Conservation (phyloP, 164 flowering plant species). For the Liriodendron chinense region DNA sequence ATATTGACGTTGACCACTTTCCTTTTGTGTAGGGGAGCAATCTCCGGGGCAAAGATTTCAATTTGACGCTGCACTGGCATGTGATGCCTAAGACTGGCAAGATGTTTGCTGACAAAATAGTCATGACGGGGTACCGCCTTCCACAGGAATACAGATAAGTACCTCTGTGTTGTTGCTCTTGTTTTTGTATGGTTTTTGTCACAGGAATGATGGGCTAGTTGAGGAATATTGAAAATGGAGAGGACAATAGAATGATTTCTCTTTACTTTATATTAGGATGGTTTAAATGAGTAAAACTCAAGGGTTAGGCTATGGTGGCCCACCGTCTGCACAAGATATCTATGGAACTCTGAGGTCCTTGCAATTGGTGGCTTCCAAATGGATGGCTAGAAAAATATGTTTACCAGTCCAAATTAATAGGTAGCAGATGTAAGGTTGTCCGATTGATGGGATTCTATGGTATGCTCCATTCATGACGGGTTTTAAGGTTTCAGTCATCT, state of each 20-base stretch:
- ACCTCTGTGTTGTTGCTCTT: background rate
- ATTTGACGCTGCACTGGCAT: conserved; percentile 88
- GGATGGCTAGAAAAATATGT: too few species aligned
- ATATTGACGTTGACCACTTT: background rate
- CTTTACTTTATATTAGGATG: background rate
- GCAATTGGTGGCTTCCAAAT: too few species aligned
- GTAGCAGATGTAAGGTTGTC: too few species aligned
- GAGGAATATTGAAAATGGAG: background rate
- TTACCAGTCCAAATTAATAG: too few species aligned
- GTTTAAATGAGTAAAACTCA: background rate
- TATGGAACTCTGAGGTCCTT: too few species aligned
- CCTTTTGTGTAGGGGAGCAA: conserved; percentile 59
- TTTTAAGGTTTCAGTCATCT: too few species aligned
- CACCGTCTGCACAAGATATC: too few species aligned
- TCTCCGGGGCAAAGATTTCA: conserved; percentile 71
- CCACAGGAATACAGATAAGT: conserved; percentile 69
- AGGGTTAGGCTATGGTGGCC: background rate
- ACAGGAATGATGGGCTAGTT: background rate
- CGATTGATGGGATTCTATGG: too few species aligned
- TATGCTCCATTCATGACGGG: too few species aligned
- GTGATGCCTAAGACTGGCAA: conserved; percentile 98
- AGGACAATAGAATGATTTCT: background rate
- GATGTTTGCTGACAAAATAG: conserved; percentile 83
- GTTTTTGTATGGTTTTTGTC: background rate
- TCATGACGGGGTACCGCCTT: conserved; percentile 67